Conservation (phyloP, 352 stramenopile genomes). For the Phytophthora vignae region DNA sequence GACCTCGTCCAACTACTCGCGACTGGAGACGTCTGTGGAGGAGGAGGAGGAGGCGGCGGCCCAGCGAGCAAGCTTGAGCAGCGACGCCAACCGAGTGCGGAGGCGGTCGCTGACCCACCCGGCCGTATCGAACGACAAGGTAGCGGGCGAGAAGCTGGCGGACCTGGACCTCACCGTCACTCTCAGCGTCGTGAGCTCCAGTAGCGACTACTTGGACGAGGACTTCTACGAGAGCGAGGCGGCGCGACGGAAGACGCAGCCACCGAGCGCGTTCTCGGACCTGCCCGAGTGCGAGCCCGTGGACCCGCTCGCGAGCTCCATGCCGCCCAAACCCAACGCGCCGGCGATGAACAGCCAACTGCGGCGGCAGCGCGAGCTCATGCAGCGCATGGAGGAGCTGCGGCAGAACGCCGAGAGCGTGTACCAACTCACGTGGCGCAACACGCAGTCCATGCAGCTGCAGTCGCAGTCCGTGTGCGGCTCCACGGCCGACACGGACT, state of each 20-base stretch:
- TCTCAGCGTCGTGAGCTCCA: constrained; percentile 26
- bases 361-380: constrained; percentile 28
- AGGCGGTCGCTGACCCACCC: constrained; percentile 34
- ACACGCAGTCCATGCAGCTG: constrained; percentile 38
- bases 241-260: constrained; percentile 35
- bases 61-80: constrained; percentile 16
- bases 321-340: constrained; percentile 24
- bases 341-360: constrained; percentile 20
- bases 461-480: constrained; percentile 23
- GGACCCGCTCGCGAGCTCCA: constrained; percentile 27
- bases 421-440: constrained; percentile 37
- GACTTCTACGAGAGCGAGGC: constrained; percentile 26
- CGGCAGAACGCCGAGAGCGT: constrained; percentile 41
- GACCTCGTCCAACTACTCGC: constrained; percentile 25
- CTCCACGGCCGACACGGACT: not conserved
- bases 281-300: constrained; percentile 13
- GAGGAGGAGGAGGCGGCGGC: constrained; percentile 20
- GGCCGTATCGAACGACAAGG: constrained; percentile 9
- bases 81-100: constrained; percentile 7
- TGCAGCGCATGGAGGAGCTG: constrained; percentile 42
- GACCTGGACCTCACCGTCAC: constrained; percentile 23
- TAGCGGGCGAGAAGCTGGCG: constrained; percentile 13
- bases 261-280: constrained; percentile 19
- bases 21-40: constrained; percentile 20
- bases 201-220: constrained; percentile 31